Evolutionary conservation across 2,329 filamentous ascomycete genomes (phyloP).

Genomic region (Fusarium succisae): DNA sequence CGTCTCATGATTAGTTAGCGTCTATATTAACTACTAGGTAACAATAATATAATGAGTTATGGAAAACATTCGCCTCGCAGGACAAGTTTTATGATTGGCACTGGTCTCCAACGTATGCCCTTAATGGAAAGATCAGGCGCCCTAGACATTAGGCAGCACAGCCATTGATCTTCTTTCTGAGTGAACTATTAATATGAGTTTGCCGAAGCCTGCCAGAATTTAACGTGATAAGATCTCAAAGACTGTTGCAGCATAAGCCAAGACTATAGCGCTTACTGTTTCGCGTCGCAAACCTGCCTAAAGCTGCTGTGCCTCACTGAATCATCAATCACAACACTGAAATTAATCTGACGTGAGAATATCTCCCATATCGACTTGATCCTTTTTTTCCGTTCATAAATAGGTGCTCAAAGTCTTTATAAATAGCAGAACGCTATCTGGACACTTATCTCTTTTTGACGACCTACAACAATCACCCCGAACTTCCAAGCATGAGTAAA

Average conservation of each 20-base stretch:
- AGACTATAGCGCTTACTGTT: not conserved
- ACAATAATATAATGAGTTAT: not conserved
- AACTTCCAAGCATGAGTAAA: not conserved
- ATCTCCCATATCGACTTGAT: no score
- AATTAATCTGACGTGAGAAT: not conserved
- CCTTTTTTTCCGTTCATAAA: no score
- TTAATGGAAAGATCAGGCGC: rapidly evolving
- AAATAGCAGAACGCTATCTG: not conserved
- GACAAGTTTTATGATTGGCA: rapidly evolving
- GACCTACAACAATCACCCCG: not conserved
- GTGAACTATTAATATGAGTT: rapidly evolving
- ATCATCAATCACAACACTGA: not conserved
- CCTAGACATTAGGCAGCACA: not conserved
- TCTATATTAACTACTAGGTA: not conserved
- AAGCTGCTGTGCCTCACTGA: not conserved
- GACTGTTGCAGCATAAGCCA: not conserved
- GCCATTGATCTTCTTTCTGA: not conserved
- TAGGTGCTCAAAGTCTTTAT: not conserved
- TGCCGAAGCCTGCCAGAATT: rapidly evolving
- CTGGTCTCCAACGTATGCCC: rapidly evolving
- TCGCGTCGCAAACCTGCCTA: no score
- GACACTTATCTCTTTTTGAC: no score
- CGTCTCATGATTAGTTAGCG: not conserved
- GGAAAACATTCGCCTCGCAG: rapidly evolving
- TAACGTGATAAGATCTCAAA: rapidly evolving